A percentile compares a stretch with the other conserved stretches of the same genome.
These are phyloP conservation scores for Gaertneriomyces semiglobifer DNA, from an alignment of 192 early-diverging fungal genomes.

Conservation along the genomic window DNA sequence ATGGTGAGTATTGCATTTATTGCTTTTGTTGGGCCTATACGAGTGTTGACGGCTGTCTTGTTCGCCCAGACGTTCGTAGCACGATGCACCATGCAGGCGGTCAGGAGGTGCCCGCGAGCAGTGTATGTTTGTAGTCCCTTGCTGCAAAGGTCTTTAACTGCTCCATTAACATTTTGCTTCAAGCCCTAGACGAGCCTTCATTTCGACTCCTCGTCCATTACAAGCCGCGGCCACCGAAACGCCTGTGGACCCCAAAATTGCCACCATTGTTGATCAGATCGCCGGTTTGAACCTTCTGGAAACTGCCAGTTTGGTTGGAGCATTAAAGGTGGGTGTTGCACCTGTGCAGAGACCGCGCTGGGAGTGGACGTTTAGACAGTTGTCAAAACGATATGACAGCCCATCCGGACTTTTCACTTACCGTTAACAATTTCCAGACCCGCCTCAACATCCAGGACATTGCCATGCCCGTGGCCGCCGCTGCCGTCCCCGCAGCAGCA, in stretches of 20 bases:
- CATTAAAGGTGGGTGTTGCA: constrained; percentile 71
- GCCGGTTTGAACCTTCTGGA: constrained; percentile 87
- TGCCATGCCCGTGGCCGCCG: constrained; percentile 73
- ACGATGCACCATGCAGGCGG: no score
- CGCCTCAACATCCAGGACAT: constrained; percentile 92
- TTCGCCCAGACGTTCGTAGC: no score
- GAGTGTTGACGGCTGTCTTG: no score
- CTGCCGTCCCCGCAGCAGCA: constrained; percentile 57
- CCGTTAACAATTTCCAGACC: constrained; percentile 40
- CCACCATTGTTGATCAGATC: constrained; percentile 85
- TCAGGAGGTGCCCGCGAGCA: no score
- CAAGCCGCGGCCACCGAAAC: constrained; percentile 4
- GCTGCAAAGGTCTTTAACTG: no score
- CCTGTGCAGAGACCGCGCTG: neutral
- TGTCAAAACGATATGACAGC: neutral
- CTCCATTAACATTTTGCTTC: no score
- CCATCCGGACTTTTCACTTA: neutral
- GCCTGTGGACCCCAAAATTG: constrained; percentile 56
- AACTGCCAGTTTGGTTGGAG: constrained; percentile 83
- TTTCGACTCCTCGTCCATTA: constrained; percentile 10
- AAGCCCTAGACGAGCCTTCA: constrained; percentile 14
- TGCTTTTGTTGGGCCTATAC: no score
- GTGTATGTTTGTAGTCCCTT: no score
- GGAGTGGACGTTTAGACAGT: neutral
- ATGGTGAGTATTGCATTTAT: no score